Evolutionary conservation across 108 stramenopile species (phyloP).

Genomic region (Parietichytrium sp.): DNA sequence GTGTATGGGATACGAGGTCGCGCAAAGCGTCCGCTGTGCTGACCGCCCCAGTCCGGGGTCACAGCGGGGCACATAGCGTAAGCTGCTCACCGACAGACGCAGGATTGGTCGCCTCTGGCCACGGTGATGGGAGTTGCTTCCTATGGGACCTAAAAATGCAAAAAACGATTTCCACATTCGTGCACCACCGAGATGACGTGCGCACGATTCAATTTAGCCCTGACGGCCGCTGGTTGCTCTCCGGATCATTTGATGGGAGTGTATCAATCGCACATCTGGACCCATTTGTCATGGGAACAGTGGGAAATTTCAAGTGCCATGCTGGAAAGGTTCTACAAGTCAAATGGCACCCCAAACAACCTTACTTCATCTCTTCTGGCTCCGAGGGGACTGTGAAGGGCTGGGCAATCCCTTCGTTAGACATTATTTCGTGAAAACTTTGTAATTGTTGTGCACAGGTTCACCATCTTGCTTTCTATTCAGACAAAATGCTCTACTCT

Average conservation of each 20-base stretch:
- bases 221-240: background rate
- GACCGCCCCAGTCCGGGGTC: background rate
- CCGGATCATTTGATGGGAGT: conserved; percentile 22
- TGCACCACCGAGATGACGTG: background rate
- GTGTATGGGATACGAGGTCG: background rate
- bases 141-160: conserved; percentile 6
- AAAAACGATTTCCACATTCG: background rate
- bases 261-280: background rate
- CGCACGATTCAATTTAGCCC: background rate
- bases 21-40: background rate
- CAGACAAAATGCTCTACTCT: too few relatives aligned
- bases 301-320: background rate
- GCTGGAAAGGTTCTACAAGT: background rate
- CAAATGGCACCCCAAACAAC: background rate
- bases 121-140: background rate
- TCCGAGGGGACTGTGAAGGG: conserved; percentile 9
- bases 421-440: too few relatives aligned
- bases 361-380: background rate
- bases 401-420: too few relatives aligned
- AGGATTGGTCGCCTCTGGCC: background rate
- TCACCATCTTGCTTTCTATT: too few relatives aligned
- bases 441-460: too few relatives aligned
- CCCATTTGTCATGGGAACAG: background rate
- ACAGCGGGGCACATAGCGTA: background rate
- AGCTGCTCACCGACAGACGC: background rate